These are phyloP conservation scores for Exophiala sp. DNA, from an alignment of 2,329 filamentous ascomycete species.

Conservation along the genomic window DNA sequence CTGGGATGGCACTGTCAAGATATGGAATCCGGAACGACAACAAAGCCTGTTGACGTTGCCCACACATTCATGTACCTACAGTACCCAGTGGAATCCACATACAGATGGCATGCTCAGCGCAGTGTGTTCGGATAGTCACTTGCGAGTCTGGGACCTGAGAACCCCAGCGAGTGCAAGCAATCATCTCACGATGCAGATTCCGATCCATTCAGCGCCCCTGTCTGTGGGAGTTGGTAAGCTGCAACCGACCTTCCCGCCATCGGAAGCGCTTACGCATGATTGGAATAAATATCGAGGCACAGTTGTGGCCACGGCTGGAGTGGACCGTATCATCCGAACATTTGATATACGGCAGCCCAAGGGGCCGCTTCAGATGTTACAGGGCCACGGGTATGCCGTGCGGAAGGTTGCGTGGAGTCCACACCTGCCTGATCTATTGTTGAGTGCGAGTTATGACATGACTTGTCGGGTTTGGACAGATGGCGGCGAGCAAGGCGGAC, in stretches of 20 bases:
- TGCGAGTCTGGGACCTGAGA: slow-evolving; percentile 86
- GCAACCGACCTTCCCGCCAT: slow-evolving; percentile 51
- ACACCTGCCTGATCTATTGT: slow-evolving; percentile 78
- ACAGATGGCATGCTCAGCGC: slow-evolving; percentile 79
- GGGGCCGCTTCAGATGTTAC: slow-evolving; percentile 67
- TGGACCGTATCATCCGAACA: slow-evolving; percentile 78
- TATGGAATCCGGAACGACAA: slow-evolving; percentile 76
- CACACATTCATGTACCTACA: slow-evolving; percentile 90
- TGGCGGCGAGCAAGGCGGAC: slow-evolving; percentile 46
- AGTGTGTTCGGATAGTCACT: slow-evolving; percentile 80
- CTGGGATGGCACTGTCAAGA: slow-evolving; percentile 94
- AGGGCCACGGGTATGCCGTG: slow-evolving; percentile 87
- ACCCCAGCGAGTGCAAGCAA: slow-evolving; percentile 81
- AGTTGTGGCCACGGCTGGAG: slow-evolving; percentile 79
- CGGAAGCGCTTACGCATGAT: slow-evolving; percentile 87
- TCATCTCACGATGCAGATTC: slow-evolving; percentile 74
- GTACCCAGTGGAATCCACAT: slow-evolving; percentile 81
- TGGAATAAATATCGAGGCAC: slow-evolving; percentile 97
- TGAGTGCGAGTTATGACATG: slow-evolving; percentile 96
- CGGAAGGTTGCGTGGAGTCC: slow-evolving; percentile 84
- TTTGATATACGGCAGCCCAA: slow-evolving; percentile 80
- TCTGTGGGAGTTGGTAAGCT: slow-evolving; percentile 24
- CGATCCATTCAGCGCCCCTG: slow-evolving; percentile 61
- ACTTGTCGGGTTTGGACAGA: slow-evolving; percentile 92
- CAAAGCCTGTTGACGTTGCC: slow-evolving; percentile 78